Conservation (phyloP, 257 asterid genomes). For the Solanum peruvianum region DNA sequence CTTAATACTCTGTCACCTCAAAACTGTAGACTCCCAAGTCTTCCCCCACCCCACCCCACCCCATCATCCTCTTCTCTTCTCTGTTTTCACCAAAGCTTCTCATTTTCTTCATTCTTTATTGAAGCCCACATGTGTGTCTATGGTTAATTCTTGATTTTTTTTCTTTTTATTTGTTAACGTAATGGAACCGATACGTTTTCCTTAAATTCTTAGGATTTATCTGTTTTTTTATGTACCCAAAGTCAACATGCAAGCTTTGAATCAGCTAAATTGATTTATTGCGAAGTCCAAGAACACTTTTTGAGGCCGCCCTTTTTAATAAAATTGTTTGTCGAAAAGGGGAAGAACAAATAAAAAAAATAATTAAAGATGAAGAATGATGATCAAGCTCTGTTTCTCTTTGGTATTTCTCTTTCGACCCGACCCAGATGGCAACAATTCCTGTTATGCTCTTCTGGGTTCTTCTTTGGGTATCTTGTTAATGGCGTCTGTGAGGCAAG, state of each 20-base stretch:
- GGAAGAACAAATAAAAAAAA: neutral
- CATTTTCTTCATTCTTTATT: neutral
- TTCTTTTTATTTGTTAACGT: constrained; percentile 10
- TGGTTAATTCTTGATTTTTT: neutral
- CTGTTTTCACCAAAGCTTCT: neutral
- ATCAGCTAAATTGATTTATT: constrained; percentile 12
- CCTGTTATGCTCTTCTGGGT: constrained; percentile 75
- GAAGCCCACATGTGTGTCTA: neutral
- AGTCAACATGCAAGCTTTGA: constrained; percentile 45
- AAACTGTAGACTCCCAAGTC: neutral
- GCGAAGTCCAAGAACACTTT: constrained; percentile 6
- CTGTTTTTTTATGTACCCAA: constrained; percentile 1
- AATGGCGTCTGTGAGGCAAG: constrained; percentile 89
- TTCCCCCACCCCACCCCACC: neutral
- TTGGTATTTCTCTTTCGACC: constrained; percentile 63
- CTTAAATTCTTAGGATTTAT: neutral
- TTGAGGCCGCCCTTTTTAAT: neutral
- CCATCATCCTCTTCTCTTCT: neutral
- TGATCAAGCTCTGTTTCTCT: constrained; percentile 61
- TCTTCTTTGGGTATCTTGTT: constrained; percentile 87
- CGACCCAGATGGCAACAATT: constrained; percentile 89
- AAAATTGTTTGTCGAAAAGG: neutral
- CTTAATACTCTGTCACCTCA: neutral
- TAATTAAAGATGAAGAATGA: constrained; percentile 47
- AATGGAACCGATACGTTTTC: constrained; percentile 32